Evolutionary conservation across 352 stramenopile genomes (phyloP), one percentile per base, ranked within the genome.

Genomic region (Pythium utonaiense): DNA sequence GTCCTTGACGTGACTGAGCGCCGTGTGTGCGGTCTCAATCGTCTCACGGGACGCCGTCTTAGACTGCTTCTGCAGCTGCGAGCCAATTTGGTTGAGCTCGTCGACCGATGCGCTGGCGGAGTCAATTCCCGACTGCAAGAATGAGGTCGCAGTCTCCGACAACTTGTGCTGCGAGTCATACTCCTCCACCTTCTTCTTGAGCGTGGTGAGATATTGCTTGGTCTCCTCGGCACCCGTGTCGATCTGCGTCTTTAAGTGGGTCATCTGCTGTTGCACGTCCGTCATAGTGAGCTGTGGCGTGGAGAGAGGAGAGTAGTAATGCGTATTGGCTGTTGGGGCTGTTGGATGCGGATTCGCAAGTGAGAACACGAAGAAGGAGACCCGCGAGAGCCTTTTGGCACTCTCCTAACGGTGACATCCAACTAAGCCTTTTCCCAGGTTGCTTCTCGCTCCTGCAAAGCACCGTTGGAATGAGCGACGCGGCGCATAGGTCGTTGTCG

Each of bases 121-220:
- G 41, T 70, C 69, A 33, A 80, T 75, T 14, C 63, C 72, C 36
- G 61, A 63, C 42, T 75, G 34, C 47, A 91, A 64, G 60, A 81
- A 89, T 42, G 77, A 31, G 0, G 56, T 59, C 21, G 81, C 77
- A 22, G 75, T 76, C 63, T 81, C 62, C 16, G 69, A 72, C 36
- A 80, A 55, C 42, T 77, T 53, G 70, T 87, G 61, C 8, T 77
- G 33, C 56, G 69, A 49, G 62, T 88, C 72, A 38, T 84, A 89
- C 14, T 82, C 70, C 28, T 78, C 62, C 7, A 89, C 61, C 42
- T 72, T 73, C 59, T 83, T 80, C 45, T 81, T 84, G 49, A 89
- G 67, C 75, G 85, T 60, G 17, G 71, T 73, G 55, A 89, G 53
- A 56, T 89, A 89, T 3, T 53, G 63, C 45, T 82, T 78, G 44